phyloP scores from a whole-genome alignment of 73 alveolate species.

The Urostyla sp. region DNA sequence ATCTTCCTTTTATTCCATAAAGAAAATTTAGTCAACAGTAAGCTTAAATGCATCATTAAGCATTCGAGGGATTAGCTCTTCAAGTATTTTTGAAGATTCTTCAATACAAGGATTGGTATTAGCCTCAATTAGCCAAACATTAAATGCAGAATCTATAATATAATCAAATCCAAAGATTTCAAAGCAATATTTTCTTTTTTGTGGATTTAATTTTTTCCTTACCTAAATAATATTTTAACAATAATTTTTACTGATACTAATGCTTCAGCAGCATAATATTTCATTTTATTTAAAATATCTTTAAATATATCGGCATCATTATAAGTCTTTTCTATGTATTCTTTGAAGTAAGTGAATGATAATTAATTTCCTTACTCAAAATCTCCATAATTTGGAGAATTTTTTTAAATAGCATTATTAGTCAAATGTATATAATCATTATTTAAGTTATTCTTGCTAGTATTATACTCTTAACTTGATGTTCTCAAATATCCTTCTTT shows the following conservation, averaged over 20 bases:
- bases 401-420: conserved; percentile 87
- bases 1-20: neutral
- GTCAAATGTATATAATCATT: conserved; percentile 84
- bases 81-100: conserved; percentile 68
- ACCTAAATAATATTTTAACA: conserved; percentile 19
- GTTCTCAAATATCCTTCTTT: conserved; percentile 86
- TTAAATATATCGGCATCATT: conserved; percentile 15
- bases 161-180: conserved; percentile 89
- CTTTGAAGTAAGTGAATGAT: conserved; percentile 76
- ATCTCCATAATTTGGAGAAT: conserved; percentile 76
- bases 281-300: conserved; percentile 58
- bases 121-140: conserved; percentile 82
- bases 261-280: conserved; percentile 44
- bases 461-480: conserved; percentile 69
- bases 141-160: conserved; percentile 73
- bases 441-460: conserved; percentile 47
- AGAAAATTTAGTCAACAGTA: conserved; percentile 77
- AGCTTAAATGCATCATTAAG: conserved; percentile 79
- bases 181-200: conserved; percentile 73
- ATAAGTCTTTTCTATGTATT: conserved; percentile 58
- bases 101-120: conserved; percentile 88
- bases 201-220: conserved; percentile 60
- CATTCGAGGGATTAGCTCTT: conserved; percentile 73
- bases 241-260: neutral
- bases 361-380: conserved; percentile 86